Evolutionary conservation across 345 rosid genomes (phyloP).

Genomic region (Cardamine resedifolia): DNA sequence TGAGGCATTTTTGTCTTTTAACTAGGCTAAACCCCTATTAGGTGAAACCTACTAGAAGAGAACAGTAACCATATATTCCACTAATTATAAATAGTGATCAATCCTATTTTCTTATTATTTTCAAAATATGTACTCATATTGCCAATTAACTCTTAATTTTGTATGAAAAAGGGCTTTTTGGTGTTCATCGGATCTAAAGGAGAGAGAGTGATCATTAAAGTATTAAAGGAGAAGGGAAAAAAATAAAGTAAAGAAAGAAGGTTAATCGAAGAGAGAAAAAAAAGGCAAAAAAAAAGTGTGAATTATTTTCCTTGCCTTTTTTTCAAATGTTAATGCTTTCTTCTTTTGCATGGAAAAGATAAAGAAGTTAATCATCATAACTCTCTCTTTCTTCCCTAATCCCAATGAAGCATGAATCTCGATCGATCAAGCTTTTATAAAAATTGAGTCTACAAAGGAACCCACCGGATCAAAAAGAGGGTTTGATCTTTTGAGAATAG

Average conservation of each 20-base stretch:
- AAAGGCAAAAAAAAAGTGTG: constrained; percentile 17
- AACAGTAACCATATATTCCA: too few species aligned
- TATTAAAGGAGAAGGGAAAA: constrained; percentile 30
- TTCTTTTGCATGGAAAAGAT: constrained; percentile 42
- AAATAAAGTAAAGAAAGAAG: constrained; percentile 34
- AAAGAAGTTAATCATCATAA: constrained; percentile 36
- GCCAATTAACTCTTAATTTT: too few species aligned
- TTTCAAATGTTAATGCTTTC: constrained; percentile 36
- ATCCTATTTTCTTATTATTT: too few species aligned
- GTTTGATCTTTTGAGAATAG: constrained; percentile 24
- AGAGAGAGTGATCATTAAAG: constrained; percentile 37
- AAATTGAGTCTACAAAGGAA: constrained; percentile 26
- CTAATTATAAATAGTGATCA: too few species aligned
- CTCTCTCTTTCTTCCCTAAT: constrained; percentile 39
- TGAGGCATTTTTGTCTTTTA: too few species aligned
- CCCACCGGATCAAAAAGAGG: constrained; percentile 28
- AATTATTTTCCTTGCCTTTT: constrained; percentile 29
- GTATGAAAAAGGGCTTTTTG: constrained; percentile 34
- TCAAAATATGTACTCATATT: too few species aligned
- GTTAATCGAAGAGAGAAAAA: constrained; percentile 31
- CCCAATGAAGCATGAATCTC: constrained; percentile 42
- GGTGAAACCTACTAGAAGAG: too few species aligned
- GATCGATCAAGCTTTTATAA: constrained; percentile 32
- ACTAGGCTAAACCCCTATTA: too few species aligned
- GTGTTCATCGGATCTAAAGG: constrained; percentile 38